A percentile compares a stretch with the other conserved stretches of the same genome.
These are phyloP conservation scores for Coemansia sp. DNA, from an alignment of 192 early-diverging fungal genomes.

Conservation along the genomic window DNA sequence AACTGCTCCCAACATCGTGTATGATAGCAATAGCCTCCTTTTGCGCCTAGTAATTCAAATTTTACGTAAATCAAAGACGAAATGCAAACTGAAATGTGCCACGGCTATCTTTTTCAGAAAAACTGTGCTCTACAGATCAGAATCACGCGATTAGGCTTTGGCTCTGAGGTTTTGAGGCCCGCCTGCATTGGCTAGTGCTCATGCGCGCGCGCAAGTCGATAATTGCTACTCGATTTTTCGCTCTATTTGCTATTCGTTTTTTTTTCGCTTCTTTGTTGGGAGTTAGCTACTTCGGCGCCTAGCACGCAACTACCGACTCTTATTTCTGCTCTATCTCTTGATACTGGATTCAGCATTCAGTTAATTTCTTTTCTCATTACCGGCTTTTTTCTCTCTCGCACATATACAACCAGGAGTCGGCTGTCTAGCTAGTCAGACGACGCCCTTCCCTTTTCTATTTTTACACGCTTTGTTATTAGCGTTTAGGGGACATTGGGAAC, in stretches of 20 bases:
- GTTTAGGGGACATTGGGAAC: neutral
- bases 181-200: neutral
- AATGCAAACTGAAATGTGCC: neutral
- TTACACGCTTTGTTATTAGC: neutral
- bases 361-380: neutral
- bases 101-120: neutral
- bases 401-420: neutral
- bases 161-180: neutral
- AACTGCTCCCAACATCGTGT: constrained; percentile 28
- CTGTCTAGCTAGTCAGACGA: neutral
- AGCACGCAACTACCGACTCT: neutral
- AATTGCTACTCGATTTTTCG: neutral
- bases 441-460: neutral
- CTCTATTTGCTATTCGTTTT: neutral
- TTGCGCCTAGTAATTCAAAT: neutral
- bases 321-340: neutral
- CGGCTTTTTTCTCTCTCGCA: neutral
- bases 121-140: neutral
- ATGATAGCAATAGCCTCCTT: neutral
- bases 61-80: neutral
- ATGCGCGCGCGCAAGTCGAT: neutral
- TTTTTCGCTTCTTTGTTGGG: neutral
- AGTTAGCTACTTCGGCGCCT: neutral
- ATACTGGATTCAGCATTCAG: neutral
- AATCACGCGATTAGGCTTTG: neutral